phyloP scores from a whole-genome alignment of 148 eudicot genomes.

The Suaeda aralocaspica region DNA sequence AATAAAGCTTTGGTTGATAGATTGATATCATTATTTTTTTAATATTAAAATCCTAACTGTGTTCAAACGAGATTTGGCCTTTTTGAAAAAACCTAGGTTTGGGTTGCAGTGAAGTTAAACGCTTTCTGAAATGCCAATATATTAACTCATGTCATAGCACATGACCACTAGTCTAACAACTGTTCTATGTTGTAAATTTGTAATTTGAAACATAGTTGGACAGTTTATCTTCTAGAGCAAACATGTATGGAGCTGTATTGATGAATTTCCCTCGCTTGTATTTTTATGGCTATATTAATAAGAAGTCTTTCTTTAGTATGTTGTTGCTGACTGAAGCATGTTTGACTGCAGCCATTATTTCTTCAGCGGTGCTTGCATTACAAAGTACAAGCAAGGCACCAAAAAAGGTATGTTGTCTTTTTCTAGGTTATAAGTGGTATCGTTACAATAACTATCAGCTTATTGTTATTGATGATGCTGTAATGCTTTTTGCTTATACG shows the following conservation, averaged over 20 bases:
- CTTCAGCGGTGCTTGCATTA: conserved; percentile 83
- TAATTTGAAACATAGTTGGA: background rate
- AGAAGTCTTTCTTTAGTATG: background rate
- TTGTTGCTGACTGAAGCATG: conserved; percentile 24
- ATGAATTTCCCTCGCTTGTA: background rate
- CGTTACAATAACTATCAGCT: conserved; percentile 2
- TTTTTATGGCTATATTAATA: background rate
- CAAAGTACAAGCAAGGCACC: conserved; percentile 69
- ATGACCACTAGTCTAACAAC: too few species aligned
- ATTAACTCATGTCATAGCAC: too few species aligned
- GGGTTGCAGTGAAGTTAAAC: too few species aligned
- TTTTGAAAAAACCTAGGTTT: too few species aligned
- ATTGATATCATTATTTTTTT: too few species aligned
- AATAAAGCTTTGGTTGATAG: too few species aligned
- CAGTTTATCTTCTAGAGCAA: conserved; percentile 1
- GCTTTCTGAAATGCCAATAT: too few species aligned
- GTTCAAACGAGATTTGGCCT: too few species aligned
- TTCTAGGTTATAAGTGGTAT: background rate
- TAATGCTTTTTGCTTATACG: background rate
- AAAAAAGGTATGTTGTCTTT: conserved; percentile 43
- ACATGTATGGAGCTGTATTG: background rate
- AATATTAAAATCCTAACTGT: too few species aligned
- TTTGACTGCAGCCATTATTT: conserved; percentile 67
- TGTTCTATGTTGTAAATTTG: background rate
- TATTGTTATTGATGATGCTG: background rate